These are phyloP conservation scores for Entoloma clypeatum DNA, from an alignment of 1,284 basidiomycete species.

Conservation along the genomic window DNA sequence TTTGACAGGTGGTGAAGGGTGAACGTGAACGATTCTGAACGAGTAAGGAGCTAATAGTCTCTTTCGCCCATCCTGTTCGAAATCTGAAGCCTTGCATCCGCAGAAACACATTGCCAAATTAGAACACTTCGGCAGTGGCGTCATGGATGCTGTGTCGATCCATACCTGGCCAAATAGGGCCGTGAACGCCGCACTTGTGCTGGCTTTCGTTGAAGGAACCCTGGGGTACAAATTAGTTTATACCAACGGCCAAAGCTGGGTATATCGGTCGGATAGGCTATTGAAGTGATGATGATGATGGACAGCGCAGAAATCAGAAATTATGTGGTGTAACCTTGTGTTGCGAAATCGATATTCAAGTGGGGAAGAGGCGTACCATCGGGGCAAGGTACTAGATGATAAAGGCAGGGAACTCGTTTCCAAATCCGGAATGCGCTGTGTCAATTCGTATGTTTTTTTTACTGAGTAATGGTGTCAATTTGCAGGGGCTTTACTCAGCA, in stretches of 20 bases:
- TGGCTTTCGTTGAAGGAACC: slow-evolving; percentile 37
- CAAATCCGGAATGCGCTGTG: not conserved
- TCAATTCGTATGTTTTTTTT: no score
- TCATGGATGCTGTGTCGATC: slow-evolving; percentile 33
- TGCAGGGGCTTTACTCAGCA: no score
- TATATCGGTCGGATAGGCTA: slow-evolving; percentile 25
- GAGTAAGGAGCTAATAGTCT: slow-evolving; percentile 20
- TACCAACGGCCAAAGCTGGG: slow-evolving; percentile 28
- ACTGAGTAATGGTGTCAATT: no score
- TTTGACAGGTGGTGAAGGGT: slow-evolving; percentile 32
- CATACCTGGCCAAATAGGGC: slow-evolving; percentile 17
- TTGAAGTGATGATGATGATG: no score
- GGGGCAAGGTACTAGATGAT: no score
- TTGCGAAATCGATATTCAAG: no score
- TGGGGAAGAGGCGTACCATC: no score
- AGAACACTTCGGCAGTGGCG: slow-evolving; percentile 28
- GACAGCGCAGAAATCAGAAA: no score
- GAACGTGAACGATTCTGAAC: slow-evolving; percentile 26
- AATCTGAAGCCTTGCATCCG: not conserved
- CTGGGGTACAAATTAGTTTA: slow-evolving; percentile 33
- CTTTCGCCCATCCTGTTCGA: not conserved
- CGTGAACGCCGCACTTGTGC: slow-evolving; percentile 29
- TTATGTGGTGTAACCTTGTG: no score
- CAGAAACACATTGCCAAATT: slow-evolving; percentile 32
- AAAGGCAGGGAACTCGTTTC: not conserved